Evolutionary conservation across 2,329 filamentous ascomycete species (phyloP).

Genomic region (Conoideocrella luteorostrata): DNA sequence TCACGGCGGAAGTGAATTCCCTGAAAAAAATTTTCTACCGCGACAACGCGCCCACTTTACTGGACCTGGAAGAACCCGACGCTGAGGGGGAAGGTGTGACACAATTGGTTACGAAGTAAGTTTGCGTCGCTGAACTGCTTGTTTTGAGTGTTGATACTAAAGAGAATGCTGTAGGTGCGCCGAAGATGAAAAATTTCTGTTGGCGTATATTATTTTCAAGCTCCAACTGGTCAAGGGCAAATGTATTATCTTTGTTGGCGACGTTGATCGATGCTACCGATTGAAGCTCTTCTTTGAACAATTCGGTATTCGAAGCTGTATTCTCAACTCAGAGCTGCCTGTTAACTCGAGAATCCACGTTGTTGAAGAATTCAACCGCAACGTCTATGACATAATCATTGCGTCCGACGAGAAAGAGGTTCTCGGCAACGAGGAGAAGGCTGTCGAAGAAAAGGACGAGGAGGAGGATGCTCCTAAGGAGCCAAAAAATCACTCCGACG

Average conservation of each 20-base stretch:
- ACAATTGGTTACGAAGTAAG: conserved; percentile 78
- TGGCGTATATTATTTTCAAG: conserved; percentile 93
- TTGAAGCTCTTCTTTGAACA: conserved; percentile 95
- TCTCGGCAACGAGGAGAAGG: conserved; percentile 56
- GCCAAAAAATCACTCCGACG: conserved; percentile 17
- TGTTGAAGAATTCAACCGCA: conserved; percentile 94
- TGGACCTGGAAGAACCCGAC: conserved; percentile 80
- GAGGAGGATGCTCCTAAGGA: conserved; percentile 39
- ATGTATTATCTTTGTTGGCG: conserved; percentile 64
- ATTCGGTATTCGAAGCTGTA: conserved; percentile 88
- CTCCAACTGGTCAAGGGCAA: conserved; percentile 91
- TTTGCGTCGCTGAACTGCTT: not conserved
- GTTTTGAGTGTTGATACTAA: not conserved
- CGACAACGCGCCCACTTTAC: conserved; percentile 56
- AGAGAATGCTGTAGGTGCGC: conserved; percentile 51
- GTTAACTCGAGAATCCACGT: conserved; percentile 91
- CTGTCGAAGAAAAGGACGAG: conserved; percentile 31
- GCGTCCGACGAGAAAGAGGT: conserved; percentile 89
- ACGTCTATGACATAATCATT: conserved; percentile 96
- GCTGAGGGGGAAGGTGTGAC: conserved; percentile 69
- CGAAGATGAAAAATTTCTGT: conserved; percentile 95
- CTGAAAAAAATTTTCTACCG: conserved; percentile 81
- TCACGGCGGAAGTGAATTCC: conserved; percentile 80
- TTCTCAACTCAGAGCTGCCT: conserved; percentile 89
- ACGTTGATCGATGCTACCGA: conserved; percentile 83